Evolutionary conservation across 495 filamentous ascomycete species (phyloP).

Genomic region (Tuber umbilicatum): DNA sequence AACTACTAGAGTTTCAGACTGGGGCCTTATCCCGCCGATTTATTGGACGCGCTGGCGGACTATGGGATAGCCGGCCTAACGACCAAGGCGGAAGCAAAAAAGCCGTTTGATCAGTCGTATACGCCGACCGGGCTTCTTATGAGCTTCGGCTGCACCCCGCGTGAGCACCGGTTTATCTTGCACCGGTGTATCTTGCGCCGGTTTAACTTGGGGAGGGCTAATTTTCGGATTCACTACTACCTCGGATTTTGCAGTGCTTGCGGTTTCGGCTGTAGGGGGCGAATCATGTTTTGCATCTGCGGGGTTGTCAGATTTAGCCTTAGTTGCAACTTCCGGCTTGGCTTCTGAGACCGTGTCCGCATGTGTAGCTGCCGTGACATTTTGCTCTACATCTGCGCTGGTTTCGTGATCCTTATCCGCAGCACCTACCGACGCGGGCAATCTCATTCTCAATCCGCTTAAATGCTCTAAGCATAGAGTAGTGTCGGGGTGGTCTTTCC

Average conservation of each 20-base stretch:
- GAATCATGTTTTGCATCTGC: background rate
- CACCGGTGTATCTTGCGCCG: too few species aligned
- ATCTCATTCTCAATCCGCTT: background rate
- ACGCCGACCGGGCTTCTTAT: background rate
- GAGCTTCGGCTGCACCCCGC: background rate
- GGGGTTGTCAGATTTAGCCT: background rate
- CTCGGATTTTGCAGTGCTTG: background rate
- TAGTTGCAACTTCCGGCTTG: background rate
- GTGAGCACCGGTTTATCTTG: background rate
- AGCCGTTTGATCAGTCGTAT: background rate
- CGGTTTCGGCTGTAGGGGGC: background rate
- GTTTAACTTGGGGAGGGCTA: background rate
- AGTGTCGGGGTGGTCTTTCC: slow-evolving; percentile 39
- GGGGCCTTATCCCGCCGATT: too few species aligned
- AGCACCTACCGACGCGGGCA: background rate
- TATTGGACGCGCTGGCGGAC: too few species aligned
- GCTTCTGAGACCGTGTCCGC: background rate
- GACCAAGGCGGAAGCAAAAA: background rate
- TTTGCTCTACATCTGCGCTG: background rate
- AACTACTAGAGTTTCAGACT: too few species aligned
- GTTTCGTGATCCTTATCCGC: background rate
- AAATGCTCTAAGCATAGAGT: background rate
- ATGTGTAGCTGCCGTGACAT: background rate
- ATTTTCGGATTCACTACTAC: background rate
- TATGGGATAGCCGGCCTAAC: too few species aligned